These are phyloP conservation scores for Monoraphidium neglectum DNA, from an alignment of 139 green algal species.

Conservation along the genomic window DNA sequence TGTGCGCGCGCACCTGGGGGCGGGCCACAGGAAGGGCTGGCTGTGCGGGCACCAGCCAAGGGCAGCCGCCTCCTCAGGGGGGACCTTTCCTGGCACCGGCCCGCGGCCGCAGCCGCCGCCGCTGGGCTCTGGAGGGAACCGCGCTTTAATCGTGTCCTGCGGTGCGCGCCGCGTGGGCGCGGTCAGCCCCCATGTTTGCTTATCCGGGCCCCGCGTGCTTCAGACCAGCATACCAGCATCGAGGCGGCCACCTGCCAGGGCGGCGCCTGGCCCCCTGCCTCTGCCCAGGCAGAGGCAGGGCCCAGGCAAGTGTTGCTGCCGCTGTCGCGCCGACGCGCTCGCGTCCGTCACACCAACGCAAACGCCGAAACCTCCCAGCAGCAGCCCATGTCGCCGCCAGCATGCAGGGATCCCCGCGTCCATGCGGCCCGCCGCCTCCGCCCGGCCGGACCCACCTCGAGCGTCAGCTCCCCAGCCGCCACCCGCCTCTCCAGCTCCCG, in stretches of 20 bases:
- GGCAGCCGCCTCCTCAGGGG: constrained; percentile 11
- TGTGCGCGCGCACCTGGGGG: constrained; percentile 24
- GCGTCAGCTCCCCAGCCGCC: constrained; percentile 23
- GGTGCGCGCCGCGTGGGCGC: not conserved
- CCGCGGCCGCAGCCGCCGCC: no score
- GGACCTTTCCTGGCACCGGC: constrained; percentile 30
- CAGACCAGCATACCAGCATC: not conserved
- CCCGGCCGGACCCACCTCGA: constrained; percentile 8
- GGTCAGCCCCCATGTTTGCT: not conserved
- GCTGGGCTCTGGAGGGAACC: not conserved
- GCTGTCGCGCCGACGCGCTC: not conserved
- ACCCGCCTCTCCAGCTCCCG: constrained; percentile 36
- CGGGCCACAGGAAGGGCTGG: constrained; percentile 60
- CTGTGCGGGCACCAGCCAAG: constrained; percentile 56
- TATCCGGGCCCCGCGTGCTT: not conserved
- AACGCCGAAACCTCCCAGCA: not conserved
- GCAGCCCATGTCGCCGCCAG: not conserved
- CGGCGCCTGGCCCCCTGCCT: no score
- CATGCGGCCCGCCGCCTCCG: not conserved
- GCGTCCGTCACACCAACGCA: not conserved
- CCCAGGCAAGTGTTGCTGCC: not conserved
- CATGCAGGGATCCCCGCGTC: not conserved
- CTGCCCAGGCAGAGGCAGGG: not conserved
- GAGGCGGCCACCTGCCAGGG: no score
- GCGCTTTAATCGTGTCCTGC: constrained; percentile 22